A percentile compares a stretch with the other conserved stretches of the same genome.
phyloP scores from a whole-genome alignment of 108 stramenopile genomes.

The Cyclostephanos tholiformis region DNA sequence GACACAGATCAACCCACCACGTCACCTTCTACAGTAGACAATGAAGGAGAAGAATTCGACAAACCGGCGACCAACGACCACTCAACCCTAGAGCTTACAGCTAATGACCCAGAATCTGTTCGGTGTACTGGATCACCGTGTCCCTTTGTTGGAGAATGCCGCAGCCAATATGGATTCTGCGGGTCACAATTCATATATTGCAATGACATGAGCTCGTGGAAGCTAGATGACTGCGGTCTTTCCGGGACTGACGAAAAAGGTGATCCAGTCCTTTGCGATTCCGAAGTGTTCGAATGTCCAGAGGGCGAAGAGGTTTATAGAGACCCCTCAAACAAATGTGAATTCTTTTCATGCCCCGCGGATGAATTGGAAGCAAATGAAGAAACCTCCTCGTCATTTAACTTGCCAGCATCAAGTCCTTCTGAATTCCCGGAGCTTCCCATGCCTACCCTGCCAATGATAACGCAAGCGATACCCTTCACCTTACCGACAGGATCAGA shows the following conservation, averaged over 20 bases:
- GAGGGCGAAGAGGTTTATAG: constrained; percentile 35
- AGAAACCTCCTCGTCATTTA: constrained; percentile 8
- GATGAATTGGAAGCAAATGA: constrained; percentile 21
- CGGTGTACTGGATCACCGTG: constrained; percentile 24
- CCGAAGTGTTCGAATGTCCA: constrained; percentile 38
- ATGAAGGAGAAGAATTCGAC: background rate
- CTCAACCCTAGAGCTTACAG: background rate
- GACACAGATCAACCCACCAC: constrained; percentile 1
- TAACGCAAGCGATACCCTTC: constrained; percentile 19
- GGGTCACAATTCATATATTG: constrained; percentile 45
- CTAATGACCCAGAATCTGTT: constrained; percentile 1
- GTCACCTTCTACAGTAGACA: background rate
- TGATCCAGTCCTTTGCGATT: constrained; percentile 35
- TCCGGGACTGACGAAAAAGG: constrained; percentile 38
- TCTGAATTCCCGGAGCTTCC: constrained; percentile 30
- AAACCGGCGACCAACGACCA: background rate
- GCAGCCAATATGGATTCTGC: constrained; percentile 48
- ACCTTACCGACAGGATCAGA: constrained; percentile 2
- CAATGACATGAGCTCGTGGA: constrained; percentile 45
- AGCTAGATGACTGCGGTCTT: constrained; percentile 42
- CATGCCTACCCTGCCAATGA: constrained; percentile 43
- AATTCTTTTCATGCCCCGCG: constrained; percentile 39
- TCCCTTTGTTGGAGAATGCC: constrained; percentile 22
- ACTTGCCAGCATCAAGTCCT: constrained; percentile 28
- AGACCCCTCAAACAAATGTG: constrained; percentile 38